A percentile compares a stretch with the other conserved stretches of the same genome.
phyloP scores from a whole-genome alignment of 352 stramenopile genomes.

The Albugo laibachii region DNA sequence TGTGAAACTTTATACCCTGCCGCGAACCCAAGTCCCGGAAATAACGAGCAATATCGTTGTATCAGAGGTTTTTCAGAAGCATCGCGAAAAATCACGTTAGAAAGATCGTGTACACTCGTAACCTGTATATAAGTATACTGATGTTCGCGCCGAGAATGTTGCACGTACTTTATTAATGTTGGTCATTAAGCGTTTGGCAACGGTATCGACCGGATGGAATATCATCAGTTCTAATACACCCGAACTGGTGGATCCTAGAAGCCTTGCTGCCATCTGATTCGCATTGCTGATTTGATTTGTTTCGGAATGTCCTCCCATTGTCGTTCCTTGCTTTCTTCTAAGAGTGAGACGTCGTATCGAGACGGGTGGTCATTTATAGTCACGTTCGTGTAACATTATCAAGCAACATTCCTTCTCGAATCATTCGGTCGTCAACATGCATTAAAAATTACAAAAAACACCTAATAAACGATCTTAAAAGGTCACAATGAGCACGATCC shows the following conservation, averaged over 20 bases:
- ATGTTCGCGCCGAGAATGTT: not conserved
- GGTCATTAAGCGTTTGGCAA: conserved; percentile 90
- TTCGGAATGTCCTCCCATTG: too few species aligned
- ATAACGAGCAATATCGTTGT: conserved; percentile 73
- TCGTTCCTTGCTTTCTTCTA: too few species aligned
- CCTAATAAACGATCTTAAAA: too few species aligned
- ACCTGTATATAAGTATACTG: conserved; percentile 7
- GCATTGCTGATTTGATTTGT: conserved; percentile 15
- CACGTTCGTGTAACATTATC: too few species aligned
- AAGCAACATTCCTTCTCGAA: too few species aligned
- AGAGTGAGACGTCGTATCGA: too few species aligned
- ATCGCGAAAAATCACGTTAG: conserved; percentile 80
- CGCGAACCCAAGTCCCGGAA: conserved; percentile 84
- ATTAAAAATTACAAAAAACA: too few species aligned
- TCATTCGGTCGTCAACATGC: too few species aligned
- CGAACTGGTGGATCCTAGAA: conserved; percentile 82
- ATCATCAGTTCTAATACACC: conserved; percentile 88
- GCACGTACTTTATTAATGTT: conserved; percentile 44
- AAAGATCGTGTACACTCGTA: conserved; percentile 25
- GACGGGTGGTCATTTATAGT: too few species aligned
- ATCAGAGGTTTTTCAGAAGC: conserved; percentile 55
- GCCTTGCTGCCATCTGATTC: conserved; percentile 44
- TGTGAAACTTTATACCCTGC: conserved; percentile 93
- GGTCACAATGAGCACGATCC: too few species aligned
- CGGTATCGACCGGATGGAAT: conserved; percentile 90